Conservation (phyloP, 345 rosid genomes). For the Populus euphratica region DNA sequence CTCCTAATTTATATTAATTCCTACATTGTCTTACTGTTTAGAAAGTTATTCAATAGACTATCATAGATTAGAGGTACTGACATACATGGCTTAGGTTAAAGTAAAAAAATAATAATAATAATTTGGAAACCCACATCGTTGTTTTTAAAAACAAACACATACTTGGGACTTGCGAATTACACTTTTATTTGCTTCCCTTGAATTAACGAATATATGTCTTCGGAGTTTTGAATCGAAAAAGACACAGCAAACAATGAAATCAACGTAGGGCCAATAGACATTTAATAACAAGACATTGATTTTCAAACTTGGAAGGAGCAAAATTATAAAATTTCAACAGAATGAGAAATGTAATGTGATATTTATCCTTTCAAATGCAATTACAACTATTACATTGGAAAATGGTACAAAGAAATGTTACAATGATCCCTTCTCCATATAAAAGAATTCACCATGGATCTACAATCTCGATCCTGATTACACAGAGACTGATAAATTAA, state of each 20-base stretch:
- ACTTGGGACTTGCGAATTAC: not conserved
- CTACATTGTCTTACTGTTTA: too few relatives aligned
- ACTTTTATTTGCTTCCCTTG: not conserved
- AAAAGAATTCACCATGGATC: not conserved
- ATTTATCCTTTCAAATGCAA: not conserved
- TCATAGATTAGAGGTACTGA: not conserved
- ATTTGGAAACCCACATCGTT: too few relatives aligned
- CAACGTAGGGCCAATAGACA: not conserved
- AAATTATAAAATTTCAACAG: not conserved
- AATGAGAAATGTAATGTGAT: not conserved
- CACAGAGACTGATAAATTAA: too few relatives aligned
- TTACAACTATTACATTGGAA: not conserved
- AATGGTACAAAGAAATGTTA: not conserved
- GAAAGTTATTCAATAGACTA: not conserved
- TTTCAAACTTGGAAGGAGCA: not conserved
- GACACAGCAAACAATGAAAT: not conserved
- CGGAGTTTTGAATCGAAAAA: not conserved
- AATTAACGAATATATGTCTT: not conserved
- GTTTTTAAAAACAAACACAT: too few relatives aligned
- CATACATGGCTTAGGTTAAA: too few relatives aligned
- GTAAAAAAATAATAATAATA: too few relatives aligned
- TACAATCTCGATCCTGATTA: not conserved
- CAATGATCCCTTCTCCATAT: not conserved
- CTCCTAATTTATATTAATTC: not conserved
- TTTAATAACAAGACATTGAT: not conserved